Evolutionary conservation across 2,329 filamentous ascomycete genomes (phyloP).

Genomic region (Cryphonectria carpinicola): DNA sequence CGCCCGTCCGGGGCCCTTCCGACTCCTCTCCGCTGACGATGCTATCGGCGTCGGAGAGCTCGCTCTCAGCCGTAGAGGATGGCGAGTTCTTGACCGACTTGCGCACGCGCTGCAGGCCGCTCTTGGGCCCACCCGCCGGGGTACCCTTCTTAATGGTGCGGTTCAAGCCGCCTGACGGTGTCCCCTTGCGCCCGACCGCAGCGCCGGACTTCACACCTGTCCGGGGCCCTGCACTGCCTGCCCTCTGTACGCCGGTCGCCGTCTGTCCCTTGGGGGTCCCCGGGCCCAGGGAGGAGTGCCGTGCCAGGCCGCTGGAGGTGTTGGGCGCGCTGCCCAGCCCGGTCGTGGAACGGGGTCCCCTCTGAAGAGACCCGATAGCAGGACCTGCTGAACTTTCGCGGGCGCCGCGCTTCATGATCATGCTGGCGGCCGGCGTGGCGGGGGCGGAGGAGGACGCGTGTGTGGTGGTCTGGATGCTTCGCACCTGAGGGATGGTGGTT

Average conservation of each 20-base stretch:
- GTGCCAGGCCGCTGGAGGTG: constrained; percentile 61
- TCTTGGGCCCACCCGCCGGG: constrained; percentile 50
- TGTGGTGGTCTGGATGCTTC: constrained; percentile 52
- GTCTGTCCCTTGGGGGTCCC: constrained; percentile 60
- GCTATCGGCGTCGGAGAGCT: constrained; percentile 66
- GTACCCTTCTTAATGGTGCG: constrained; percentile 51
- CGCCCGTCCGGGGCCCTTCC: constrained; percentile 43
- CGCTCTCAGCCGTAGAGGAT: constrained; percentile 65
- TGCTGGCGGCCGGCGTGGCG: constrained; percentile 62
- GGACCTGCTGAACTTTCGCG: constrained; percentile 64
- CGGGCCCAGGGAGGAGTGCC: constrained; percentile 66
- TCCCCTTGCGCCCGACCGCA: constrained; percentile 52
- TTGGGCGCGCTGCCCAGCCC: constrained; percentile 52
- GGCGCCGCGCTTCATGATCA: constrained; percentile 60
- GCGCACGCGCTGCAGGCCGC: constrained; percentile 66
- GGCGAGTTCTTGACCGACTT: constrained; percentile 64
- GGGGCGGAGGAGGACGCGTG: constrained; percentile 61
- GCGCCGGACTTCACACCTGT: constrained; percentile 51
- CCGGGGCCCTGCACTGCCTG: constrained; percentile 65
- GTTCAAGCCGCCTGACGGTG: constrained; percentile 44
- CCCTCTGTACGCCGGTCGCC: constrained; percentile 37
- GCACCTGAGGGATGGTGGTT: constrained; percentile 50
- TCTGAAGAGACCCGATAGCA: constrained; percentile 52
- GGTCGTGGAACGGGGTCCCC: constrained; percentile 53
- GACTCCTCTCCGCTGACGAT: constrained; percentile 55